phyloP scores from a whole-genome alignment of 345 rosid genomes.

The Salix udensis region DNA sequence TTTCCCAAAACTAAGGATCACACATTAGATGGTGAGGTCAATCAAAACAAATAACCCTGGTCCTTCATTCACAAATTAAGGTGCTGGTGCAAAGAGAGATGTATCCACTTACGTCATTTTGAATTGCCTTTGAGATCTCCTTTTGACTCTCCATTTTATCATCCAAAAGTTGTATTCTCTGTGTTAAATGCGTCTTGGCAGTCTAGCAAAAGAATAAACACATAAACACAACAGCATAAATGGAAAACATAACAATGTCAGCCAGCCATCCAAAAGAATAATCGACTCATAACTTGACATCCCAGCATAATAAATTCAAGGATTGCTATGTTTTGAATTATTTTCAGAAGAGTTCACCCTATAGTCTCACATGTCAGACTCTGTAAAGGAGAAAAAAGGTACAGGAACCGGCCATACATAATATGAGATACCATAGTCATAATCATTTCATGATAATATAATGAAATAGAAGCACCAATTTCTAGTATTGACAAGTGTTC shows the following conservation, averaged over 20 bases:
- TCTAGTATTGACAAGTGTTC: no score
- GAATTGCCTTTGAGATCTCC: constrained; percentile 65
- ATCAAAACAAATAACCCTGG: neutral
- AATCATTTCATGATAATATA: no score
- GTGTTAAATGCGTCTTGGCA: constrained; percentile 78
- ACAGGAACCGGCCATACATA: no score
- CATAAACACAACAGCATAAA: neutral
- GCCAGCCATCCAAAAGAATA: neutral
- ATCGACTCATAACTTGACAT: neutral
- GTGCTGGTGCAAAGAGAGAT: neutral
- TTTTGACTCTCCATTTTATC: constrained; percentile 77
- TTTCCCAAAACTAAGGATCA: neutral
- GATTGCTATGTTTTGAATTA: neutral
- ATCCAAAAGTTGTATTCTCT: constrained; percentile 66
- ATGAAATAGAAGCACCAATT: no score
- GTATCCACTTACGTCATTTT: constrained; percentile 47
- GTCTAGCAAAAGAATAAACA: constrained; percentile 40
- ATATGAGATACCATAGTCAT: no score
- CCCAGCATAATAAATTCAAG: neutral
- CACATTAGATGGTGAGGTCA: neutral
- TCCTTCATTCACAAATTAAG: neutral
- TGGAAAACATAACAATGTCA: neutral
- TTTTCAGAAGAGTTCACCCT: neutral
- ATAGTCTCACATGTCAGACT: neutral
- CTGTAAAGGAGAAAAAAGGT: no score